These are phyloP conservation scores for Aspergillus taichungensis DNA, from an alignment of 495 filamentous ascomycete genomes.

Conservation along the genomic window DNA sequence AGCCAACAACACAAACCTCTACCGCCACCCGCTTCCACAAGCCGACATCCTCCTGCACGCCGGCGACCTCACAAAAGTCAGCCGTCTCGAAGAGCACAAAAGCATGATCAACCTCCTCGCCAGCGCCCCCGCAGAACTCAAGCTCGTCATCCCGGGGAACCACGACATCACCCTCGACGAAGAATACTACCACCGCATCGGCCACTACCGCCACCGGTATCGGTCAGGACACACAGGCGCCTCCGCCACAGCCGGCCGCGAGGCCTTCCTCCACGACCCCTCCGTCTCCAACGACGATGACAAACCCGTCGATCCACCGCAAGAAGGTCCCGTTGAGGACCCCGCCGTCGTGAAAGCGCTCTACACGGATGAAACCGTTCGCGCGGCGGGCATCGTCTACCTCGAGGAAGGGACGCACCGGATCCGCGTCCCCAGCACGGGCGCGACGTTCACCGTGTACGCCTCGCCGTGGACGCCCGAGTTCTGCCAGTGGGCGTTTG, in stretches of 20 bases:
- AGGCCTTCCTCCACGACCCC: not conserved
- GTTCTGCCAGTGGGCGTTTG: slow-evolving; percentile 52
- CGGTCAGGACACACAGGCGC: slow-evolving; percentile 10
- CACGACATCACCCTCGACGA: slow-evolving; percentile 68
- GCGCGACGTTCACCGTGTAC: slow-evolving; percentile 55
- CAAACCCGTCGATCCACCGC: too few relatives aligned
- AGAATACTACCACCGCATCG: slow-evolving; percentile 33
- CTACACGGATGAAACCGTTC: slow-evolving; percentile 42
- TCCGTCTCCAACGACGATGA: not conserved
- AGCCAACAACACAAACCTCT: slow-evolving; percentile 18
- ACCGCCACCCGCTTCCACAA: slow-evolving; percentile 41
- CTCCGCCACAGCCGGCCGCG: not conserved
- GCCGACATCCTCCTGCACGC: slow-evolving; percentile 64
- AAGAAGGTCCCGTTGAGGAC: slow-evolving; percentile 12
- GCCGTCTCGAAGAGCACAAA: slow-evolving; percentile 46
- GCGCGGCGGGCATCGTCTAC: slow-evolving; percentile 46
- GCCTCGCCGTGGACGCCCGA: slow-evolving; percentile 62
- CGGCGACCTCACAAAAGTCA: slow-evolving; percentile 62
- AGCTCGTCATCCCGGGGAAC: slow-evolving; percentile 75
- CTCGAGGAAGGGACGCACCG: slow-evolving; percentile 55
- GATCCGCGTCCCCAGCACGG: slow-evolving; percentile 45
- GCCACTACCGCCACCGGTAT: slow-evolving; percentile 24
- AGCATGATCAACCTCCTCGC: slow-evolving; percentile 44
- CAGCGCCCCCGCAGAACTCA: slow-evolving; percentile 53
- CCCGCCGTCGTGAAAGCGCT: slow-evolving; percentile 27